A percentile compares a stretch with the other conserved stretches of the same genome.
phyloP scores from a whole-genome alignment of 805 yeast species.

The Starmerella kuoi region DNA sequence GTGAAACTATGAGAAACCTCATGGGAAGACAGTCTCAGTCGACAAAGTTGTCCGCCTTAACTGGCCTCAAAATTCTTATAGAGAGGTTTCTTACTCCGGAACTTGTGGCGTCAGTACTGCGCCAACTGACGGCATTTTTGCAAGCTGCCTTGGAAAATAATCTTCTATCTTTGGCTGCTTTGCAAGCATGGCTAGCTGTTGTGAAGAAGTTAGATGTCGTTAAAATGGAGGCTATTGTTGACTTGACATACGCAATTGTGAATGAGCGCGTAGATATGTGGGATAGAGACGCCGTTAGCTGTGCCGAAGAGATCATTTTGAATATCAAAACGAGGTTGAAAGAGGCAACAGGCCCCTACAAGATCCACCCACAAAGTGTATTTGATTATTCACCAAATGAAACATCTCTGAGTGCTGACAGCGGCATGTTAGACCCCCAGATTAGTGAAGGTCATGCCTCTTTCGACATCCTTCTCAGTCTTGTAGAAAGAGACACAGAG shows the following conservation, averaged over 20 bases:
- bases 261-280: conserved; percentile 44
- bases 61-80: conserved; percentile 61
- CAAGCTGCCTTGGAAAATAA: conserved; percentile 62
- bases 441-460: neutral
- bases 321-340: conserved; percentile 1
- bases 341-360: neutral
- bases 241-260: conserved; percentile 59
- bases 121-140: conserved; percentile 69
- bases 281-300: conserved; percentile 33
- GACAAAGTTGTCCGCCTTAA: conserved; percentile 43
- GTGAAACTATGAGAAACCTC: conserved; percentile 64
- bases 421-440: too few species aligned
- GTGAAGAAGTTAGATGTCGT: conserved; percentile 44
- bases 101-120: conserved; percentile 15
- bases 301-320: conserved; percentile 9
- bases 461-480: conserved; percentile 13
- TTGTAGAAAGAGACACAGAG: conserved; percentile 17
- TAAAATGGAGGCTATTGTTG: conserved; percentile 41
- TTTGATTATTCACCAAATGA: neutral
- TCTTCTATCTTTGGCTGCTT: conserved; percentile 47
- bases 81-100: conserved; percentile 7
- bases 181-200: conserved; percentile 57
- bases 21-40: conserved; percentile 60
- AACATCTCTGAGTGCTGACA: too few species aligned
- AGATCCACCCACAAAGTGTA: conserved; percentile 11